phyloP scores from a whole-genome alignment of 2,329 filamentous ascomycete species.

The Ascochyta pisi region DNA sequence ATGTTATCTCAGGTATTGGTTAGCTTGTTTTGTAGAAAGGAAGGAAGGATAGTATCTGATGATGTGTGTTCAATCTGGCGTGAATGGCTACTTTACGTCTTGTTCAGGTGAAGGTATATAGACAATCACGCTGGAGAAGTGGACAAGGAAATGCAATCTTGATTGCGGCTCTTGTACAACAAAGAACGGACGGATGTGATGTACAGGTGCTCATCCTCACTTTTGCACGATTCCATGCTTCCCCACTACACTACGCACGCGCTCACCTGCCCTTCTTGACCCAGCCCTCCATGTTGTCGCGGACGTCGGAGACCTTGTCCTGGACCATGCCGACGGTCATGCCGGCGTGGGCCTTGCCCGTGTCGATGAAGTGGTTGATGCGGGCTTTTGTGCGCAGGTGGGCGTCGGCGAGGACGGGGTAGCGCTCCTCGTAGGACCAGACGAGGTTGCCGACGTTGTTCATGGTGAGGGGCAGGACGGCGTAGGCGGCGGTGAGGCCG shows the following conservation, averaged over 20 bases:
- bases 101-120: no score
- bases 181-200: constrained; percentile 7
- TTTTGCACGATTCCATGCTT: not conserved
- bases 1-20: no score
- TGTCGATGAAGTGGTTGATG: constrained; percentile 72
- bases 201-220: constrained; percentile 9
- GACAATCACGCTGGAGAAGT: not conserved
- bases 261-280: constrained; percentile 84
- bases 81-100: no score
- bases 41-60: no score
- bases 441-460: constrained; percentile 83
- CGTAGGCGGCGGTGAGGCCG: constrained; percentile 82
- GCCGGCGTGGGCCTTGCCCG: constrained; percentile 76
- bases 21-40: no score
- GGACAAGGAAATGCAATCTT: not conserved
- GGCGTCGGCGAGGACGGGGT: constrained; percentile 81
- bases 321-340: constrained; percentile 76
- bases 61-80: no score
- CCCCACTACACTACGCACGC: not conserved
- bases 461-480: constrained; percentile 87
- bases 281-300: constrained; percentile 84
- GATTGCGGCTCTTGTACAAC: constrained; percentile 1
- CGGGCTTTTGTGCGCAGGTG: constrained; percentile 76
- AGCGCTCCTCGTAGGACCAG: constrained; percentile 92
- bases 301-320: constrained; percentile 77